Conservation (phyloP, 2,329 filamentous ascomycete species). For the Diaporthe amygdali region DNA sequence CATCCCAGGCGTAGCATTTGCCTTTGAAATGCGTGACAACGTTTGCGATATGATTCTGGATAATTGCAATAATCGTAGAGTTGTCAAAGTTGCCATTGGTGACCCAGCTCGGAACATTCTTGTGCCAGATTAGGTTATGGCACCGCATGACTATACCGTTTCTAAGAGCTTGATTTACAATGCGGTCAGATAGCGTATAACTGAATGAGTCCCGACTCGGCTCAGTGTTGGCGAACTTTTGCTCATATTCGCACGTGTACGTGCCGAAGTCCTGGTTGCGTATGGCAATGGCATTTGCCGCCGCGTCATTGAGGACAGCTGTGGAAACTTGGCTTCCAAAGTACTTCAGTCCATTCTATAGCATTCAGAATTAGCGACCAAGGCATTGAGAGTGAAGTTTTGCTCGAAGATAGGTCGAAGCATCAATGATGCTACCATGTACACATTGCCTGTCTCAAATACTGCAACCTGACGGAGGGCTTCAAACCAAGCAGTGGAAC, state of each 20-base stretch:
- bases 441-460: no score
- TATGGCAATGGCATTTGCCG: constrained; percentile 58
- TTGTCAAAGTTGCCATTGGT: constrained; percentile 57
- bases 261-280: constrained; percentile 63
- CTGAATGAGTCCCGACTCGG: constrained; percentile 59
- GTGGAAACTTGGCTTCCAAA: constrained; percentile 70
- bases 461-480: no score
- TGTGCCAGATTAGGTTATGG: constrained; percentile 58
- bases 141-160: constrained; percentile 55
- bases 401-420: no score
- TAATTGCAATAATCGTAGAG: constrained; percentile 52
- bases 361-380: no score
- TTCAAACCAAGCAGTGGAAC: no score
- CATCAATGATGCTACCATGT: no score
- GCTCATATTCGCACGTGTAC: constrained; percentile 64
- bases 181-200: constrained; percentile 58
- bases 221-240: constrained; percentile 68
- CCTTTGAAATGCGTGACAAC: constrained; percentile 60
- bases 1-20: constrained; percentile 66
- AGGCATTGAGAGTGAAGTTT: no score
- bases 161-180: constrained; percentile 28
- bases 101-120: constrained; percentile 55
- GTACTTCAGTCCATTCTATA: constrained; percentile 47
- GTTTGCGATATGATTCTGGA: constrained; percentile 63
- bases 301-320: constrained; percentile 51